Conservation (phyloP, 192 early-diverging fungal species). For the Rhizophagus clarus region DNA sequence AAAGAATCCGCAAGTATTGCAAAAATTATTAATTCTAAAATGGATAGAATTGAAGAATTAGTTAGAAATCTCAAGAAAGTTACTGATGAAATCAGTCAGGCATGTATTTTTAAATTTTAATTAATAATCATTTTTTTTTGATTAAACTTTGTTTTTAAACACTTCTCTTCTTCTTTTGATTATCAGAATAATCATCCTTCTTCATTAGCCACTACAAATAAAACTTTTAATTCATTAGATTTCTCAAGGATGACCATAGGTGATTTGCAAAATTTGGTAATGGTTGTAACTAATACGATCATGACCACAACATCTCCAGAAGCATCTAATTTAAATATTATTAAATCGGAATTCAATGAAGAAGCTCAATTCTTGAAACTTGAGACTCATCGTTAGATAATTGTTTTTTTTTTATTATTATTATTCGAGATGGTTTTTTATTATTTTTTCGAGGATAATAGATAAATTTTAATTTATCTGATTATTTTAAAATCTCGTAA, state of each 20-base stretch:
- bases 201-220: not conserved
- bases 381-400: no score
- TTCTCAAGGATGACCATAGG: not conserved
- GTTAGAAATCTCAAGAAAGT: not conserved
- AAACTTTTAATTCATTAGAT: not conserved
- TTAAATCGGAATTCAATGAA: no score
- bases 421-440: no score
- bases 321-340: no score
- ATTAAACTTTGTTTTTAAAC: no score
- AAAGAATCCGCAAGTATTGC: not conserved
- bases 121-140: no score
- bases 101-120: not conserved
- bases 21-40: not conserved
- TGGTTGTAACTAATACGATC: not conserved
- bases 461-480: no score
- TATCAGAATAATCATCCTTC: not conserved
- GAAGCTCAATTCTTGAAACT: no score
- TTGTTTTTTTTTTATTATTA: no score
- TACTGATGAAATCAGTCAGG: not conserved
- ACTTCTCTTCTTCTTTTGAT: no score
- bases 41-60: not conserved
- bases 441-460: no score
- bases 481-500: no score
- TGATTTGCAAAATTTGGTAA: not conserved
- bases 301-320: not conserved